Evolutionary conservation across 352 stramenopile genomes (phyloP).

Genomic region (Poterioochromonas sp.): DNA sequence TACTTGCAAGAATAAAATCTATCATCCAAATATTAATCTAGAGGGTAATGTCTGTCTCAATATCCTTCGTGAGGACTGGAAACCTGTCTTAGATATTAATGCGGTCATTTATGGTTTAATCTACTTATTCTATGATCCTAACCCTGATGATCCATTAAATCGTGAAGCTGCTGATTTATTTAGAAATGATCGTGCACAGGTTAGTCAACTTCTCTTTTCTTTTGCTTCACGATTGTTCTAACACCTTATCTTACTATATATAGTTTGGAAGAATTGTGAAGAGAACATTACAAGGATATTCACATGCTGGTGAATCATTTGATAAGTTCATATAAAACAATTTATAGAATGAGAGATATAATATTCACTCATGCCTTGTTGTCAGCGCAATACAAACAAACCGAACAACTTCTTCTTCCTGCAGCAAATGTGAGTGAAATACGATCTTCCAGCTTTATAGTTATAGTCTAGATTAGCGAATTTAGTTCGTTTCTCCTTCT

Average conservation of each 20-base stretch:
- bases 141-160: conserved; percentile 96
- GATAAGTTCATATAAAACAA: not conserved
- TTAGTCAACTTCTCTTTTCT: conserved; percentile 61
- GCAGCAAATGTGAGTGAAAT: no score
- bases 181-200: conserved; percentile 74
- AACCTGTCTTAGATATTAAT: conserved; percentile 97
- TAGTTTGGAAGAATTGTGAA: conserved; percentile 26
- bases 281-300: conserved; percentile 8
- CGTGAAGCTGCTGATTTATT: conserved; percentile 91
- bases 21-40: conserved; percentile 86
- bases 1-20: conserved; percentile 90
- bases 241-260: not conserved
- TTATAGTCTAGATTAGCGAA: no score
- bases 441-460: no score
- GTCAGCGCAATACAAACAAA: no score
- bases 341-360: no score
- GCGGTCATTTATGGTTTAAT: conserved; percentile 96
- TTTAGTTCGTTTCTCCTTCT: no score
- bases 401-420: no score
- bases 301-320: conserved; percentile 19
- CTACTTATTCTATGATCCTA: conserved; percentile 98
- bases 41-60: conserved; percentile 96
- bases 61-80: conserved; percentile 96
- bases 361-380: no score
- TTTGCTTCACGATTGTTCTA: not conserved